Conservation (phyloP, 2,329 filamentous ascomycete genomes). For the Westerdykella aurantiaca region DNA sequence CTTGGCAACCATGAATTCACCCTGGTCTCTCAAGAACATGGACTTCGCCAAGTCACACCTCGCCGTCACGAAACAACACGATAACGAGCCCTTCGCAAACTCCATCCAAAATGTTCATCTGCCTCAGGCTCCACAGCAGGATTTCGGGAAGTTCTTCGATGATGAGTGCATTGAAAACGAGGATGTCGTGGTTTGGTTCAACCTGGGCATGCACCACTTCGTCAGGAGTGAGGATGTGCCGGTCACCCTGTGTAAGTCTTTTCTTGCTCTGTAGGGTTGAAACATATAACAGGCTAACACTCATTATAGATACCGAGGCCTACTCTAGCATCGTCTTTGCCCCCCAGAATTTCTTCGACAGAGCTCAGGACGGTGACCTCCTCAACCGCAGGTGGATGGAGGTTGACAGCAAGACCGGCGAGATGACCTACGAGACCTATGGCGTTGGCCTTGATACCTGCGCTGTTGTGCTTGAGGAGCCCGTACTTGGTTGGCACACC, state of each 20-base stretch:
- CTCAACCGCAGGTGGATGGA: conserved; percentile 16
- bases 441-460: conserved; percentile 13
- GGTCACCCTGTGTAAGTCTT: too few relatives aligned
- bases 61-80: conserved; percentile 42
- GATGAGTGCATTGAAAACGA: conserved; percentile 40
- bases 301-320: too few relatives aligned
- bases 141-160: conserved; percentile 50
- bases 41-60: conserved; percentile 38
- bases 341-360: conserved; percentile 20
- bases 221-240: conserved; percentile 8
- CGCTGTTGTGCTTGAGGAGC: conserved; percentile 9
- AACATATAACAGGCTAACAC: too few relatives aligned
- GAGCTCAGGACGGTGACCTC: conserved; percentile 14
- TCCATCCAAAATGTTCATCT: conserved; percentile 34
- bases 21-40: conserved; percentile 31
- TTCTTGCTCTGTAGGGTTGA: too few relatives aligned
- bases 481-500: background rate
- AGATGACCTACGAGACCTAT: conserved; percentile 14
- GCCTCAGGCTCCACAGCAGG: conserved; percentile 39
- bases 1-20: conserved; percentile 34
- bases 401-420: conserved; percentile 6
- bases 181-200: conserved; percentile 46
- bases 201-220: conserved; percentile 49
- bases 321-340: conserved; percentile 5
- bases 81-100: conserved; percentile 39